phyloP scores from a whole-genome alignment of 2,329 filamentous ascomycete genomes.

The Fusarium mundagurra region DNA sequence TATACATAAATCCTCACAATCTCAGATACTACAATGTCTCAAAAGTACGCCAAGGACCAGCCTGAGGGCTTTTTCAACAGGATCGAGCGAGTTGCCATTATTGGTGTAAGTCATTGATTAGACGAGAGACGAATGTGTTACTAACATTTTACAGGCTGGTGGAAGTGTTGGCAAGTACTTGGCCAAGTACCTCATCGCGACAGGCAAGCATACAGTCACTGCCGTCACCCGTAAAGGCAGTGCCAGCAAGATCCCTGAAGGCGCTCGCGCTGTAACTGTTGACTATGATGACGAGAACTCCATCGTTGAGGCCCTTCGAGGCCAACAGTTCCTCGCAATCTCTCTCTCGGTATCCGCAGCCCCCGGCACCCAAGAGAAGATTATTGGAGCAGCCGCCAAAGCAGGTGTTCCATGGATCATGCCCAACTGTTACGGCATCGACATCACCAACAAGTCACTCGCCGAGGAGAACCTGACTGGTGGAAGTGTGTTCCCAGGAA shows the following conservation, averaged over 20 bases:
- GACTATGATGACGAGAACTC: slow-evolving; percentile 56
- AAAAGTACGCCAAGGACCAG: slow-evolving; percentile 49
- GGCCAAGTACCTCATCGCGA: slow-evolving; percentile 53
- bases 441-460: slow-evolving; percentile 52
- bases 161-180: slow-evolving; percentile 54
- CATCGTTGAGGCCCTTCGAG: slow-evolving; percentile 60
- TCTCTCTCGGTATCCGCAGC: slow-evolving; percentile 58
- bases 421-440: slow-evolving; percentile 60
- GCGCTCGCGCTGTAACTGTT: slow-evolving; percentile 54
- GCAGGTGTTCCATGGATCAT: slow-evolving; percentile 65
- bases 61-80: slow-evolving; percentile 51
- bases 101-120: slow-evolving; percentile 62
- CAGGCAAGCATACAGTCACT: slow-evolving; percentile 61
- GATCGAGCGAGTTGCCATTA: slow-evolving; percentile 56
- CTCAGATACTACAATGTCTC: slow-evolving; percentile 28
- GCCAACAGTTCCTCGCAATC: slow-evolving; percentile 67
- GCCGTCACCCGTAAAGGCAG: slow-evolving; percentile 59
- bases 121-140: too few species aligned
- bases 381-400: slow-evolving; percentile 64
- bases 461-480: slow-evolving; percentile 48
- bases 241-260: slow-evolving; percentile 53
- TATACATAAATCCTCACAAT: not conserved
- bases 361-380: slow-evolving; percentile 56
- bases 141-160: slow-evolving; percentile 49
- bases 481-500: slow-evolving; percentile 30